Base-by-base conservation (phyloP, 495 filamentous ascomycete genomes). In the Gamarada debralockiae region DNA sequence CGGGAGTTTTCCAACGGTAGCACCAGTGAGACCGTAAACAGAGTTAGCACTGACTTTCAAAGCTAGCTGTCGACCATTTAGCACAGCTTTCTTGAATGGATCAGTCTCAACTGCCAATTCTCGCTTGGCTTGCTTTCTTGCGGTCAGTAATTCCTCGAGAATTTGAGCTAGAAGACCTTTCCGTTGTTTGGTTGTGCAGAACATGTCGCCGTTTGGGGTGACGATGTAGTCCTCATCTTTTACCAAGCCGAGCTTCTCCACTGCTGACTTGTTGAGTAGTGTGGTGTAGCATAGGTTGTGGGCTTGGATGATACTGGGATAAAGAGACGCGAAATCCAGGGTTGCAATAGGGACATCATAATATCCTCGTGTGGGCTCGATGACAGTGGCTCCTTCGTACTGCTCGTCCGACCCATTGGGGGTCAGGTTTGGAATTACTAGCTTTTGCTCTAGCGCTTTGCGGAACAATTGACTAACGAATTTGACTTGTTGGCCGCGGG, bases 221-320 rank as follows among this genome's bases (percentile, higher is more conserved):
- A 96, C 78, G 48, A 97, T 95, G 65, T 97, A 99, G 68, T 99
- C 93, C 31, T 92, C 88, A 52, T 90, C 91, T 63, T 93, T 90
- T 56, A 80, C 78, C 37, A 96, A 65, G 2, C 71, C 70, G 24
- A 90, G 72, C 53, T 79, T 87, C 55, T 95, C 88, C 3, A 95
- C 75, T 3, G 76, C 79, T n/a, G 65, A 75, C 66, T 91, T 92
- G 65, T 88, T 93, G 34, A 97, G 70, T 14, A 97, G 73, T 0
- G 93, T 99, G 0, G 93, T 99, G 73, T 99, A 99, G 67, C 93
- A 99, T 23, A 99, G 80, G 57, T 99, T 99, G 68, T 99, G 93
- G 0, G 93, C 93, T 69, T 97, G 92, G 65, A 99, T 99, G 65
- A 99, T 97, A 68, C 90, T 96, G 10, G 93, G 93, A 64, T 99